Percentiles rank a stretch among this genome's conserved stretches.
These are phyloP conservation scores for Penstemon barbatus DNA, from an alignment of 257 asterid genomes.

Conservation along the genomic window DNA sequence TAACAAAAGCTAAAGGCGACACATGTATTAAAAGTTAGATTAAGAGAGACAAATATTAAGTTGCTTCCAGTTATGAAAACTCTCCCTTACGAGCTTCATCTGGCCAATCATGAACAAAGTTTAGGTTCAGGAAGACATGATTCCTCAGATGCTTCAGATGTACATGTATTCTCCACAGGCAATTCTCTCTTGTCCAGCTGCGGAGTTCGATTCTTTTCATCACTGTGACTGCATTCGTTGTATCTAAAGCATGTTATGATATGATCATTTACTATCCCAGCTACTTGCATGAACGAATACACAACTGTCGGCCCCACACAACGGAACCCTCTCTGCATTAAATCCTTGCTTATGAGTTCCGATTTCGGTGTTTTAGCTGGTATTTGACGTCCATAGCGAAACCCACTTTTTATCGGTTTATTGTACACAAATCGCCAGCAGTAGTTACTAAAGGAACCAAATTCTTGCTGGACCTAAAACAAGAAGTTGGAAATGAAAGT, in stretches of 20 bases:
- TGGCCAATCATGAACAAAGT: not conserved
- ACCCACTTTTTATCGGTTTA: slow-evolving; percentile 45
- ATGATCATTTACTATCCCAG: slow-evolving; percentile 75
- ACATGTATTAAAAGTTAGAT: slow-evolving; percentile 11
- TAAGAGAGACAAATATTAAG: slow-evolving; percentile 4
- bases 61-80: not conserved
- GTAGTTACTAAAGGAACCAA: slow-evolving; percentile 71
- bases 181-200: slow-evolving; percentile 26
- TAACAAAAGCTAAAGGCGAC: not conserved
- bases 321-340: slow-evolving; percentile 72
- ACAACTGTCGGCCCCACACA: slow-evolving; percentile 77
- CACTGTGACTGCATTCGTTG: slow-evolving; percentile 40
- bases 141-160: slow-evolving; percentile 6
- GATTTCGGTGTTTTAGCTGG: slow-evolving; percentile 83
- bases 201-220: slow-evolving; percentile 24
- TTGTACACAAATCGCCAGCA: slow-evolving; percentile 73
- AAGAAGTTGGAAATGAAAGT: slow-evolving; percentile 3
- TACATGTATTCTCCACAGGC: slow-evolving; percentile 27
- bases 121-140: slow-evolving; percentile 24
- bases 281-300: slow-evolving; percentile 78
- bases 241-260: slow-evolving; percentile 66
- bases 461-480: slow-evolving; percentile 65
- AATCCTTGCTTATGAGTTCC: slow-evolving; percentile 69
- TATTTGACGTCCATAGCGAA: slow-evolving; percentile 62
- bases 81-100: not conserved